phyloP scores from a whole-genome alignment of 345 rosid species.

The Lepidium sativum region DNA sequence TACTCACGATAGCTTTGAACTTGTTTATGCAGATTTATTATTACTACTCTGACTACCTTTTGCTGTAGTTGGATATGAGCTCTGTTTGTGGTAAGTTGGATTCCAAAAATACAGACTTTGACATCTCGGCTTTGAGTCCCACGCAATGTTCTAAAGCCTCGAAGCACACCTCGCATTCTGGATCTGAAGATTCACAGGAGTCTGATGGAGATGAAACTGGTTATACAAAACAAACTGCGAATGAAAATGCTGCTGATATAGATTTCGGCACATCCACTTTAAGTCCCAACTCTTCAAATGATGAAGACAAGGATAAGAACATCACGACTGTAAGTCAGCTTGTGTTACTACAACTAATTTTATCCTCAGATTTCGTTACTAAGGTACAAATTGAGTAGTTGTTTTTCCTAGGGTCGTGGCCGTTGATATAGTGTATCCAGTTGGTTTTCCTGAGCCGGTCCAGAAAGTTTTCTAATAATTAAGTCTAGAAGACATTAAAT shows the following conservation, averaged over 20 bases:
- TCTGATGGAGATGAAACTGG: slow-evolving; percentile 34
- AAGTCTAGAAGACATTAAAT: neutral
- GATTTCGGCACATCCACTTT: slow-evolving; percentile 21
- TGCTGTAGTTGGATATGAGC: slow-evolving; percentile 35
- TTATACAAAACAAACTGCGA: slow-evolving; percentile 27
- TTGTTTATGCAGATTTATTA: slow-evolving; percentile 13
- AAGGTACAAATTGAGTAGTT: neutral
- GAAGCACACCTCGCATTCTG: slow-evolving; percentile 4
- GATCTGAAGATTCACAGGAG: slow-evolving; percentile 29
- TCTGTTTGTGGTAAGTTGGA: slow-evolving; percentile 20
- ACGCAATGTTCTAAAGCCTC: slow-evolving; percentile 17
- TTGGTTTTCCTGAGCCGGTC: neutral
- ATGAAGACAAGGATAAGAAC: slow-evolving; percentile 29
- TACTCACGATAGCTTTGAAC: neutral
- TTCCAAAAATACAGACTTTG: slow-evolving; percentile 28
- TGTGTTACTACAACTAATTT: slow-evolving; percentile 9
- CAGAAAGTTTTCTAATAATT: neutral
- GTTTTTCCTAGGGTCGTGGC: neutral
- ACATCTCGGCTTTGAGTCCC: slow-evolving; percentile 8
- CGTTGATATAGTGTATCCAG: neutral
- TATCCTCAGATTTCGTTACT: neutral
- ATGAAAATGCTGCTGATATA: slow-evolving; percentile 23
- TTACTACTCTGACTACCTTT: neutral
- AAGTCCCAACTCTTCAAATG: slow-evolving; percentile 20
- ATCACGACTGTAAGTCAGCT: slow-evolving; percentile 25